Evolutionary conservation across 495 filamentous ascomycete genomes (phyloP).

Genomic region (Aspergillus sclerotioniger): DNA sequence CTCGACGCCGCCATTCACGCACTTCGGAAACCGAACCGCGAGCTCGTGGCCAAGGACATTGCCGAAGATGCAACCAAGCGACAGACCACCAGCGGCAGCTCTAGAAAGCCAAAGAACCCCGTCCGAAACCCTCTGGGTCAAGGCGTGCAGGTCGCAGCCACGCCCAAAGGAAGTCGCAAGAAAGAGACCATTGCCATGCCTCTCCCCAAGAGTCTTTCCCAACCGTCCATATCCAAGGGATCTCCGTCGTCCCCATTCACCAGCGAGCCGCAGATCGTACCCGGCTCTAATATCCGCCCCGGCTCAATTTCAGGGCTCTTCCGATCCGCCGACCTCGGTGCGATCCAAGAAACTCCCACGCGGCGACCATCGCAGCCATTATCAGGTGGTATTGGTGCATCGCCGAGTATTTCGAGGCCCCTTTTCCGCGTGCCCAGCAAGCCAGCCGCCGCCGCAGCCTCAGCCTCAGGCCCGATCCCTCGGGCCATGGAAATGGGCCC

Average conservation of each 20-base stretch:
- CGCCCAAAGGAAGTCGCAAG: constrained; percentile 57
- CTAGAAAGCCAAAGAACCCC: constrained; percentile 62
- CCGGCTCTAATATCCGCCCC: constrained; percentile 21
- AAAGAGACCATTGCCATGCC: constrained; percentile 34
- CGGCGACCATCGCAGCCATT: constrained; percentile 41
- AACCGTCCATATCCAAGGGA: constrained; percentile 14
- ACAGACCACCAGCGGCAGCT: constrained; percentile 41
- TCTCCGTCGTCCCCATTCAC: constrained; percentile 17
- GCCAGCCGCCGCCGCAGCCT: background rate
- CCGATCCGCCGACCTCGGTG: constrained; percentile 21
- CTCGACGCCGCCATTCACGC: constrained; percentile 78
- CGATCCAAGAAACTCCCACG: constrained; percentile 55
- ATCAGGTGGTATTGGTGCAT: constrained; percentile 16
- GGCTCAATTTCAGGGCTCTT: constrained; percentile 14
- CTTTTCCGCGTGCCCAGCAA: constrained; percentile 35
- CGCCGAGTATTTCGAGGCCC: constrained; percentile 20
- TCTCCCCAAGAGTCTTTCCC: constrained; percentile 28
- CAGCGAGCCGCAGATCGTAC: constrained; percentile 22
- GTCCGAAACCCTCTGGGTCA: constrained; percentile 57
- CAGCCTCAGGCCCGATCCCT: constrained; percentile 35
- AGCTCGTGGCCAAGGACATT: constrained; percentile 69
- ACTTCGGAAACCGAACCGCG: constrained; percentile 83
- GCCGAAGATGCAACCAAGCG: constrained; percentile 65
- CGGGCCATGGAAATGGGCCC: constrained; percentile 28
- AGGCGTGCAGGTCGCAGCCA: constrained; percentile 72